Conservation (phyloP, 169 alveolate species). For the Plasmodium coatneyi region DNA sequence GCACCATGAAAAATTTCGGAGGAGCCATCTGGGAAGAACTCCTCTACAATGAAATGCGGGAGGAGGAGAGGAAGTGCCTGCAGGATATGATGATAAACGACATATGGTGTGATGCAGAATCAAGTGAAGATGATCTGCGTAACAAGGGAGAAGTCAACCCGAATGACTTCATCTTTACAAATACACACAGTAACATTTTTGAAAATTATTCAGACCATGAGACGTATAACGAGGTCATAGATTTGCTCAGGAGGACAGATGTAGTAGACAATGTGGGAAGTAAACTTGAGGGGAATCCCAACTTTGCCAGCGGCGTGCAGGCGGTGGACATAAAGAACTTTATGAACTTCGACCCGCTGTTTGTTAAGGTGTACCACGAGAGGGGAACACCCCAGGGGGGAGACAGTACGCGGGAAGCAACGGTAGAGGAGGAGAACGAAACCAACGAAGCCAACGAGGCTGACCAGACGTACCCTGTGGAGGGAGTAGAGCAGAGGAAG, state of each 20-base stretch:
- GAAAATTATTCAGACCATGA: conserved; percentile 36
- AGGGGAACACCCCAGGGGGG: background rate
- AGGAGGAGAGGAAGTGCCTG: conserved; percentile 34
- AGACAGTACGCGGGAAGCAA: background rate
- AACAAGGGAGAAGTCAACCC: background rate
- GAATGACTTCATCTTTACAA: background rate
- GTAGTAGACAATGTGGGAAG: background rate
- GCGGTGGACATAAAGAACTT: conserved; percentile 29
- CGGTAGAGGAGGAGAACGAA: background rate
- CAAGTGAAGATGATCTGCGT: background rate
- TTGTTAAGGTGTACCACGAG: conserved; percentile 59
- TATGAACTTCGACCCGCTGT: conserved; percentile 47
- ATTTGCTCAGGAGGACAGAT: background rate
- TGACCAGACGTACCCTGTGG: background rate
- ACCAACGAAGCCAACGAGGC: background rate
- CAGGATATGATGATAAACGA: conserved; percentile 49
- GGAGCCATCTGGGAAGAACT: background rate
- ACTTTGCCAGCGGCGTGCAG: conserved; percentile 25
- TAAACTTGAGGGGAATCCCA: conserved; percentile 12
- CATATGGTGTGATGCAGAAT: conserved; percentile 21
- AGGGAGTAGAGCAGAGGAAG: background rate
- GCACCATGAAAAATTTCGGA: conserved; percentile 10
- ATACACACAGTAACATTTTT: conserved; percentile 31
- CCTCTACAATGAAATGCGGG: conserved; percentile 15
- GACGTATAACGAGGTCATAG: conserved; percentile 5